Evolutionary conservation across 768 basidiomycete genomes (phyloP), one percentile per base, ranked within the genome.

Genomic region (Fomitopsis serialis): DNA sequence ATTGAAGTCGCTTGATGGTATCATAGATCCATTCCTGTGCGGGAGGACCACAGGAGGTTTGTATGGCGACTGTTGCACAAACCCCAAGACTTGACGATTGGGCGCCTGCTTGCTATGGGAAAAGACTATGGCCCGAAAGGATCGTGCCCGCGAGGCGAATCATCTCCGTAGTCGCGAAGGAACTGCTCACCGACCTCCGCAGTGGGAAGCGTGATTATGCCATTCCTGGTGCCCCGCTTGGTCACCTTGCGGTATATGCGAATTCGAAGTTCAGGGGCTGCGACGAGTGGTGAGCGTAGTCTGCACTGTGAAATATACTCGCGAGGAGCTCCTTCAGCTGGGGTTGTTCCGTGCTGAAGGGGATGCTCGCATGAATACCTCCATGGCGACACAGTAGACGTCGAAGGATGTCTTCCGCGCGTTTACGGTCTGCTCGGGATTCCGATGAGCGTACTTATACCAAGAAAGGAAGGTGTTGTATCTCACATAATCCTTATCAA

Each of bases 231-330:
- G 9, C 23, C 50, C 17, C 21, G 21, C 24, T 29, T n/a, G 3
- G 21, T 43, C n/a, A 17, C 46, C 19, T 32, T 21, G 71, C 37
- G 37, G 63, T 75, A 76, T 13, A 84, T 68, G 45, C 66, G 64
- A 13, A 83, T 43, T 78, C 69, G 57, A 84, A 85, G 58, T 84
- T 84, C 17, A 80, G 58, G 1, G 62, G 74, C 1, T 63, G 56
- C 1, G 57, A 48, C 4, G 68, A 65, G 46, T 63, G 58, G 1
- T 45, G 50, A 4, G 66, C 57, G 63, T 76, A 81, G 5, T 56
- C 57, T 7, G 69, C 63, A 3, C 60, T 52, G 57, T 85, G 82
- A 2, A 85, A 70, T 49, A 77, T 59, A 0, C 34, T 55, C 10
- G 76, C 76, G n/a, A 85, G 59, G 15, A 7, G 37, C 15, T 17